These are phyloP conservation scores for Penicillium bovifimosum DNA, from an alignment of 495 filamentous ascomycete species.

Conservation along the genomic window DNA sequence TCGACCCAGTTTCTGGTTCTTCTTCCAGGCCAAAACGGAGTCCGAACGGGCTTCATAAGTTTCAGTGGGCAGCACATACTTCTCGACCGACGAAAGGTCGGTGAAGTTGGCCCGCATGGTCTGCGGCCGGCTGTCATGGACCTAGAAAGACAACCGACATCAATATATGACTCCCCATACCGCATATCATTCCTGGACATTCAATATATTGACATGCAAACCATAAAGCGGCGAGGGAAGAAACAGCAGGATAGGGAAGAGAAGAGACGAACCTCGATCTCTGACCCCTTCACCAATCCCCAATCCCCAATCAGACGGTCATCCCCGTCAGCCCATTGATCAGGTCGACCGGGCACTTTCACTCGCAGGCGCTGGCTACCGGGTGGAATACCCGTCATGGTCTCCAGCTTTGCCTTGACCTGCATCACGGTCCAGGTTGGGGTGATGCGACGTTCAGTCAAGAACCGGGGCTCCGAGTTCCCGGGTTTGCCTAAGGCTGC, in stretches of 20 bases:
- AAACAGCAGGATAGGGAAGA: conserved; percentile 3
- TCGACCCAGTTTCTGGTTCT: conserved; percentile 81
- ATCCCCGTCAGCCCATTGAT: conserved; percentile 38
- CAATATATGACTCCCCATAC: not conserved
- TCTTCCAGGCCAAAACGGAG: conserved; percentile 92
- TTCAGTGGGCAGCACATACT: conserved; percentile 74
- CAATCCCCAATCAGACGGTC: conserved; percentile 33
- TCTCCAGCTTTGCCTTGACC: conserved; percentile 84
- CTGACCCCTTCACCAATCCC: conserved; percentile 36
- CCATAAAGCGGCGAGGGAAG: not conserved
- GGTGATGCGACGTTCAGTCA: conserved; percentile 81
- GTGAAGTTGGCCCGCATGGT: conserved; percentile 67
- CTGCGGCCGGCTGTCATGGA: conserved; percentile 71
- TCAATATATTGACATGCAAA: too few species aligned
- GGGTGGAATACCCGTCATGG: conserved; percentile 88
- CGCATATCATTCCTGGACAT: too few species aligned
- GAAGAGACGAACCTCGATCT: conserved; percentile 37
- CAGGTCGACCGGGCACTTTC: conserved; percentile 32
- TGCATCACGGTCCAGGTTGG: conserved; percentile 87
- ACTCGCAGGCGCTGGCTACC: conserved; percentile 62
- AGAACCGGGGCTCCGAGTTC: conserved; percentile 66
- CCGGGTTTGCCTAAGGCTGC: conserved; percentile 61
- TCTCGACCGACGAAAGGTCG: conserved; percentile 73
- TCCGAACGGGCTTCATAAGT: conserved; percentile 80
- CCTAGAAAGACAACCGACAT: conserved; percentile 40